Evolutionary conservation across 345 rosid species (phyloP).

Genomic region (Pugionium dolabratum): DNA sequence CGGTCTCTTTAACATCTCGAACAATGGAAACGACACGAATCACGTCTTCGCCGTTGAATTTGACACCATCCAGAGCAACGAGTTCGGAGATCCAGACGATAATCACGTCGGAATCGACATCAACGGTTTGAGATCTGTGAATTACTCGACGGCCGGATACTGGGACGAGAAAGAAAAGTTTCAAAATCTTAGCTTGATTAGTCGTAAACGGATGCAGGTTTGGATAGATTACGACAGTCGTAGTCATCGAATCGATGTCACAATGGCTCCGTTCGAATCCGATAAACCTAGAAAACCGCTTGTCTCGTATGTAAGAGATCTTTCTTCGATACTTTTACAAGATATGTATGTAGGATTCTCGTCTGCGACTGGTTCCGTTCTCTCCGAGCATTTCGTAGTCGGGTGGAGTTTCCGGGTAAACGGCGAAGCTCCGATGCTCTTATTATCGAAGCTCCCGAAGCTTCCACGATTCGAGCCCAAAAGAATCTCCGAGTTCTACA

Average conservation of each 20-base stretch:
- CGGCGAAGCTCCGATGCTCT: constrained; percentile 58
- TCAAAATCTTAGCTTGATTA: constrained; percentile 54
- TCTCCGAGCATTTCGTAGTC: constrained; percentile 68
- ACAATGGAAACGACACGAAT: constrained; percentile 60
- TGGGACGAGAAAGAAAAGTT: constrained; percentile 37
- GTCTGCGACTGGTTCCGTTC: constrained; percentile 81
- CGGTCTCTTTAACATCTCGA: constrained; percentile 60
- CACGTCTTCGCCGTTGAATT: constrained; percentile 84
- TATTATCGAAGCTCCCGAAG: constrained; percentile 59
- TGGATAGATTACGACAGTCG: constrained; percentile 78
- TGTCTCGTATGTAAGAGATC: constrained; percentile 59
- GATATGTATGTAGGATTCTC: constrained; percentile 89
- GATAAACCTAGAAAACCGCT: constrained; percentile 61
- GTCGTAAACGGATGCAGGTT: constrained; percentile 57
- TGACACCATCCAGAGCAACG: constrained; percentile 67
- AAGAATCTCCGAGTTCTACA: constrained; percentile 33
- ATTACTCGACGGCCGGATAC: constrained; percentile 54
- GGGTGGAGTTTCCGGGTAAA: constrained; percentile 86
- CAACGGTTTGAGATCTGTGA: constrained; percentile 55
- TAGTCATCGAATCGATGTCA: constrained; percentile 51
- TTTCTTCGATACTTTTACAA: constrained; percentile 53
- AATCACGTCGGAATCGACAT: constrained; percentile 87
- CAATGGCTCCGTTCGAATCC: constrained; percentile 58
- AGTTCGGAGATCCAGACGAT: constrained; percentile 64
- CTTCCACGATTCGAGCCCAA: constrained; percentile 45